Conservation (phyloP, 2,329 filamentous ascomycete genomes). For the Fonsecaea monophora region DNA sequence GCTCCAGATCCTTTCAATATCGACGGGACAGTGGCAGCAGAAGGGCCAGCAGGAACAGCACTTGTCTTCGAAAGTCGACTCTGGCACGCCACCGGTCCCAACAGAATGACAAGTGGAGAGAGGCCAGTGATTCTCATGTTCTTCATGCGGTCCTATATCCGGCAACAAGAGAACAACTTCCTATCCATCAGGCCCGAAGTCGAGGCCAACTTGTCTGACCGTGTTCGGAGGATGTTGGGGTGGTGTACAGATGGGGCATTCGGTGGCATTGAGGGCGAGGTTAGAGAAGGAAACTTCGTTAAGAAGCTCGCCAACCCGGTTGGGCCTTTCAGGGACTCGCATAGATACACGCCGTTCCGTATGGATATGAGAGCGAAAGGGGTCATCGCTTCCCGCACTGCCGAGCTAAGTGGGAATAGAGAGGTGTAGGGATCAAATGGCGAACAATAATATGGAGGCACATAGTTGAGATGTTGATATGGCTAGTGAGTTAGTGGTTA, state of each 20-base stretch:
- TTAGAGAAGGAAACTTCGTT: slow-evolving; percentile 27
- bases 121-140: slow-evolving; percentile 43
- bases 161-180: slow-evolving; percentile 44
- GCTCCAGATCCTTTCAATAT: slow-evolving; percentile 23
- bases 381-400: slow-evolving; percentile 2
- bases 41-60: slow-evolving; percentile 27
- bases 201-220: slow-evolving; percentile 41
- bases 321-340: slow-evolving; percentile 28
- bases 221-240: slow-evolving; percentile 28
- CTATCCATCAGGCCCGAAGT: slow-evolving; percentile 43
- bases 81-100: slow-evolving; percentile 32
- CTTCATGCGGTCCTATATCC: slow-evolving; percentile 45
- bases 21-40: slow-evolving; percentile 25
- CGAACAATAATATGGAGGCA: background rate
- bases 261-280: slow-evolving; percentile 29
- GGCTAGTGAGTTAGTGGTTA: too few relatives aligned
- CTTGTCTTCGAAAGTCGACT: slow-evolving; percentile 31
- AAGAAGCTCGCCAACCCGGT: slow-evolving; percentile 24
- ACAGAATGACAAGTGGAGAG: slow-evolving; percentile 35
- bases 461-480: background rate
- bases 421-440: background rate
- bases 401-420: slow-evolving; percentile 15
- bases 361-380: slow-evolving; percentile 15
- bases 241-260: slow-evolving; percentile 22
- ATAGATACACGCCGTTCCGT: slow-evolving; percentile 23